Base-by-base conservation (phyloP, 352 stramenopile genomes). In the Pythium sp. region DNA sequence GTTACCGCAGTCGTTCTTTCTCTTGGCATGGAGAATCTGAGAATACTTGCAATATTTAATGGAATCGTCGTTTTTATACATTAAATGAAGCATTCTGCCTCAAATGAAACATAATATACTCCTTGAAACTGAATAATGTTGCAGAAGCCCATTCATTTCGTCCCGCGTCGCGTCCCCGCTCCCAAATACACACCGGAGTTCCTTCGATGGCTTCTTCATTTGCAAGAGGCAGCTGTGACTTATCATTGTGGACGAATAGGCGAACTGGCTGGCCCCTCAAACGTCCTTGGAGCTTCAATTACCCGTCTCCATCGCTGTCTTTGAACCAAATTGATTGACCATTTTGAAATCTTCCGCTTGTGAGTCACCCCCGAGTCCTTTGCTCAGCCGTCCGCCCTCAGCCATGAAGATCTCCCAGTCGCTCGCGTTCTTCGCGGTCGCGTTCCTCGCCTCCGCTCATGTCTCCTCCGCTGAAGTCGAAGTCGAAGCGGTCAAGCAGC, bases 321-420 rank as follows among this genome's bases (percentile, higher is more conserved):
- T 20, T 2, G 15, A 5, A 47, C 5, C 41, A n/a, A n/a, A 20
- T 14, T 43, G 1, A 4, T 43, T 43, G 12, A n/a, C 46, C 46
- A 54, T 26, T 26, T 28, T 15, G 20, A 22, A 22, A 26, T 22
- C 46, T 54, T 14, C 20, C 12, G 0, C 46, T 12, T 26, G 5
- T 47, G 14, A 54, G 11, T 28, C 46, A 26, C 20, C n/a, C 20
- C 20, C 18, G 7, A 18, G 41, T 12, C 11, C 12, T 12, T 49
- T 8, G 28, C 28, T 32, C 14, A 49, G 9, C 7, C 41, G 2
- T 15, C 4, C 4, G 6, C 15, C 7, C 53, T 32, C 53, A 22
- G 18, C 12, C 34, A 78, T 78, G 68, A 78, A 78, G 72, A 46
- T 75, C 57, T 69, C 75, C 63, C 26, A 28, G 22, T 58, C 67